These are phyloP conservation scores for Helenozyma rhizophorensis DNA, from an alignment of 805 yeast genomes.

Conservation along the genomic window DNA sequence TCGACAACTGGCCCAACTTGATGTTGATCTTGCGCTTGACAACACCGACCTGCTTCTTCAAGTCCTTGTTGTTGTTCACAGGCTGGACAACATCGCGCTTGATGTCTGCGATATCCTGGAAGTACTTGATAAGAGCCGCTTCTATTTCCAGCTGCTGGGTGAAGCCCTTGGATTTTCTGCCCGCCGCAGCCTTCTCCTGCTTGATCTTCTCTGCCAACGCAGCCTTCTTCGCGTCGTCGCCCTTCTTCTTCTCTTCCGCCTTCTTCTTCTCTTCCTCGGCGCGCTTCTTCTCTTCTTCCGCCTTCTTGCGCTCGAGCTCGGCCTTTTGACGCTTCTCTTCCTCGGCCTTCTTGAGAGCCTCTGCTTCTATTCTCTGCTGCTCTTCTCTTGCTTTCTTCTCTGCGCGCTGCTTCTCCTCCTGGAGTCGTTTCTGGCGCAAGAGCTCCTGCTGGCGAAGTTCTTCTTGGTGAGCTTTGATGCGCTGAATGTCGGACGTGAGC, in stretches of 20 bases:
- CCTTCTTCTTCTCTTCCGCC: slow-evolving; percentile 13
- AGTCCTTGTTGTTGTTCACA: slow-evolving; percentile 45
- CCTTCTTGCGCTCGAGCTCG: slow-evolving; percentile 13
- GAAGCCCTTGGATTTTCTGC: slow-evolving; percentile 23
- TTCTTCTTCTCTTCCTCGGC: slow-evolving; percentile 8
- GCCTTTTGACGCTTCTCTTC: slow-evolving; percentile 19
- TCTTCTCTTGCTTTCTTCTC: slow-evolving; percentile 3
- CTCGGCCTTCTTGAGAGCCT: slow-evolving; percentile 8
- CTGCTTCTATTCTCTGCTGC: slow-evolving; percentile 2
- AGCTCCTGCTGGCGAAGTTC: neutral
- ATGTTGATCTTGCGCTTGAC: slow-evolving; percentile 78
- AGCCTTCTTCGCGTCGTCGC: slow-evolving; percentile 7
- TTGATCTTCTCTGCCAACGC: slow-evolving; percentile 12
- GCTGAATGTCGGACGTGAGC: slow-evolving; percentile 5
- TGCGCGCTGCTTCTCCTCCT: slow-evolving; percentile 12
- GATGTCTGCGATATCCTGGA: slow-evolving; percentile 50
- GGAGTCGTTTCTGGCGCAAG: neutral
- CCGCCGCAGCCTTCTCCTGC: slow-evolving; percentile 10
- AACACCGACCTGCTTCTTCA: slow-evolving; percentile 52
- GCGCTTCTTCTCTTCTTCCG: slow-evolving; percentile 5
- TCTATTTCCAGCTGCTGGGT: slow-evolving; percentile 37
- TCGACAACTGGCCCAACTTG: slow-evolving; percentile 87
- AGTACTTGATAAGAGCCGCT: slow-evolving; percentile 43
- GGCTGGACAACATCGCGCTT: slow-evolving; percentile 56
- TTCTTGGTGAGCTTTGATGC: slow-evolving; percentile 4